Percentiles rank a stretch among this genome's conserved stretches.
These are phyloP conservation scores for Salvia sclarea DNA, from an alignment of 305 asterid species.

Conservation along the genomic window DNA sequence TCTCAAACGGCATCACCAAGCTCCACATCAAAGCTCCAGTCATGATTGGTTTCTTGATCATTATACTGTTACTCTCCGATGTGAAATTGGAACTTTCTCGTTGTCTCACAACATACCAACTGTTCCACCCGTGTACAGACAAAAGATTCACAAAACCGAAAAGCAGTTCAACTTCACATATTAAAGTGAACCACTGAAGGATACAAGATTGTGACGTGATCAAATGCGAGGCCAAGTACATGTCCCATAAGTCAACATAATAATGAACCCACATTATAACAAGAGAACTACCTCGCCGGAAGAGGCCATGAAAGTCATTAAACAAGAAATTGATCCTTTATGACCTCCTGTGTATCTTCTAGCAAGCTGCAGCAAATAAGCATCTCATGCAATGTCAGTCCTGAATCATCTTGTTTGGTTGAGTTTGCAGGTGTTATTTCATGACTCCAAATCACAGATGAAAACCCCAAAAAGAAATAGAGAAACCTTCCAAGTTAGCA, in stretches of 20 bases:
- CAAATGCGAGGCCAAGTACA: conserved; percentile 22
- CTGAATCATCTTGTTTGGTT: conserved; percentile 23
- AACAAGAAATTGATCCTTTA: conserved; percentile 92
- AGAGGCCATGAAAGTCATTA: conserved; percentile 97
- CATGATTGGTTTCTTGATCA: conserved; percentile 22
- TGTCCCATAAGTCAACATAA: conserved; percentile 15
- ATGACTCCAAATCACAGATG: conserved; percentile 23
- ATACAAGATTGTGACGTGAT: conserved; percentile 21
- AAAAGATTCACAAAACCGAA: conserved; percentile 15
- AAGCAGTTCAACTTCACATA: conserved; percentile 2
- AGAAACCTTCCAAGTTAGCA: conserved; percentile 97
- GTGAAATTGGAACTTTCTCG: conserved; percentile 16
- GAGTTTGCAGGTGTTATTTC: conserved; percentile 24
- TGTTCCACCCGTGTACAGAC: conserved; percentile 12
- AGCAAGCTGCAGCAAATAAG: conserved; percentile 70
- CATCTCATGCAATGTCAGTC: conserved; percentile 28
- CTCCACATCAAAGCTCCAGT: conserved; percentile 15
- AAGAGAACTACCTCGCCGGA: conserved; percentile 78
- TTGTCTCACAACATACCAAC: conserved; percentile 19
- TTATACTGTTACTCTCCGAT: conserved; percentile 22
- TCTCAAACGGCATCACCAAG: conserved; percentile 4
- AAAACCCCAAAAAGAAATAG: conserved; percentile 22
- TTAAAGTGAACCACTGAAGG: conserved; percentile 7
- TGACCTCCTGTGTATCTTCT: conserved; percentile 99
- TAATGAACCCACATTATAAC: conserved; percentile 14